Base-by-base conservation (phyloP, 768 basidiomycete genomes). In the Lentinula sp. region DNA sequence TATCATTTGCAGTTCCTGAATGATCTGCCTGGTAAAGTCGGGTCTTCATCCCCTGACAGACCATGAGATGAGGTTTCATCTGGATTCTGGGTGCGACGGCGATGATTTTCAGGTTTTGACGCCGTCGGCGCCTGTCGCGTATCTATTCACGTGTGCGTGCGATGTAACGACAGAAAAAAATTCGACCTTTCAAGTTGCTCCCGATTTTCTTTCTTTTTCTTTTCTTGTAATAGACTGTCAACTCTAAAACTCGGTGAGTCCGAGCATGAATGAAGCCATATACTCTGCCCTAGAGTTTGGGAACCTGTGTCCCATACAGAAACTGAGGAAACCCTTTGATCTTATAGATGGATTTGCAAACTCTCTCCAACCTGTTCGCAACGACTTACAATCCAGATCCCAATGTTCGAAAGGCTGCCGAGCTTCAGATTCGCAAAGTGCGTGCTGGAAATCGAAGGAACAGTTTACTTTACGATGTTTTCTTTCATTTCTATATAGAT, bases 361-460 rank as follows among this genome's bases (percentile, higher is more conserved):
- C 84, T 13, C 78, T 94, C 59, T 87, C 89, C 7, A 82, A 84
- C 66, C 84, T 94, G 54, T 93, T 94, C 69, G 80, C 89, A 5
- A 86, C 88, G 35, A 92, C 91, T 6, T 87, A 85, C 74, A 90
- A 82, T 68, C 80, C 88, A 5, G 90, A 96, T 75, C 91, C 93
- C 57, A 94, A 94, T 77, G 83, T 88, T 62, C 87, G 93, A 65
- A 91, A 91, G 69, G 78, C 89, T 40, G 89, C 87, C 49, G 93
- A 96, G 73, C 83, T 95, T 34, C 84, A 95, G 72, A 90, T 96
- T 68, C 86, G 91, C 66, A 93, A 89, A 81, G 93, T 91, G 66
- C 49, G 50, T 49, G 13, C 58, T 35, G 31, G 46, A 49, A 32
- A 54, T 50, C 15, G 35, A 40, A 11, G 57, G 34, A 35, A 45